Base-by-base conservation (phyloP, 176 grass and related monocot genomes). In the Oryza rufipogon region DNA sequence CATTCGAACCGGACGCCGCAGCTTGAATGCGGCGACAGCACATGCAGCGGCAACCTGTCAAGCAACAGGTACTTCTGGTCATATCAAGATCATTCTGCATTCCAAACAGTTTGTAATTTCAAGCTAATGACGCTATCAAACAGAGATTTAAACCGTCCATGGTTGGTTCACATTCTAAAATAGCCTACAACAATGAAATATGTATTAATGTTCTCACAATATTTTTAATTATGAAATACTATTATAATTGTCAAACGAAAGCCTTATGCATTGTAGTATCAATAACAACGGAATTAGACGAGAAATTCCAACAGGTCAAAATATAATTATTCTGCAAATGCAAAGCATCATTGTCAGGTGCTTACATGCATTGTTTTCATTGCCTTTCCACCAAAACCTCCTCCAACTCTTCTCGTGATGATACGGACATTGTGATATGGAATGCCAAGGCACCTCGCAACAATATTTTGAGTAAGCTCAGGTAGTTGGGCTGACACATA, bases 321-420 rank as follows among this genome's bases (percentile, higher is more conserved):
- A 34, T 5, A 34, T 34, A 34, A 4, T 34, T 34, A 0, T 36
- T 36, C 34, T 36, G 4, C 34, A 36, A 36, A 36, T 36, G 34
- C 34, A 36, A 36, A 36, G 4, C 34, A 36, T 36, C 4, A 5
- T 36, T 0, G 4, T 36, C 4, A 36, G 34, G 4, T 36, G 34
- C 74, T 89, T 74, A 89, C 83, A 85, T 70, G 83, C 1, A 69
- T 7, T 82, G 25, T 9, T 89, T 86, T 92, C 54, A 92, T 67
- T 45, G 60, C 92, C 90, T 97, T 97, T 22, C 91, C 92, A 65
- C 94, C 92, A 46, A 97, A 94, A 71, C 87, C 90, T 64, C 94
- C 94, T 39, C 94, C 94, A 32, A 80, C 86, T 87, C 94, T 94
- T 86, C 92, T 94, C 2, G 86, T 92, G 42, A 97, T 92, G 23